These are phyloP conservation scores for Solanum lignicaule DNA, from an alignment of 257 asterid genomes.

Conservation along the genomic window DNA sequence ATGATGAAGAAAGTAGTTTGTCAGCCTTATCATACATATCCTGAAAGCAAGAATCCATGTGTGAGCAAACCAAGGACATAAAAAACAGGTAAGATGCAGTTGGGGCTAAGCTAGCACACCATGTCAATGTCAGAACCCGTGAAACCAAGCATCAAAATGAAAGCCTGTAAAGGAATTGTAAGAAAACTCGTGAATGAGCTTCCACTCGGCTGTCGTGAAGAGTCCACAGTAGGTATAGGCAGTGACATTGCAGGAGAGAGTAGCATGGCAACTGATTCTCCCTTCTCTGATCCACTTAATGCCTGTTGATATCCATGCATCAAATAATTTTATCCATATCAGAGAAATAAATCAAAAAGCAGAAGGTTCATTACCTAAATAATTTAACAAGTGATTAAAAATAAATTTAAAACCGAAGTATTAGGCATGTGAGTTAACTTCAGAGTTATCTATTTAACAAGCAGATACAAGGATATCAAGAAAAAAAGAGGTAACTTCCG, in stretches of 20 bases:
- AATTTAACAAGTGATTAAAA: not conserved
- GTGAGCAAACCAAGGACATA: not conserved
- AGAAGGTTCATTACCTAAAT: not conserved
- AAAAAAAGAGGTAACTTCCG: not conserved
- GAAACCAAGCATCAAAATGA: conserved; percentile 69
- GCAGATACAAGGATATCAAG: not conserved
- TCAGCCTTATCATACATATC: conserved; percentile 60
- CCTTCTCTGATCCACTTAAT: conserved; percentile 78
- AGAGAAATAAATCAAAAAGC: not conserved
- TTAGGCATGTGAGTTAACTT: not conserved
- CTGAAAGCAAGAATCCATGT: conserved; percentile 34
- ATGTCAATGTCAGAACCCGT: conserved; percentile 59
- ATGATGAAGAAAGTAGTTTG: conserved; percentile 56
- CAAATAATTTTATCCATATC: not conserved
- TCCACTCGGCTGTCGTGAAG: conserved; percentile 65
- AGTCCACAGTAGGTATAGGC: conserved; percentile 46
- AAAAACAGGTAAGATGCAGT: not conserved
- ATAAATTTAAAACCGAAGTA: not conserved
- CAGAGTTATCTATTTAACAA: not conserved
- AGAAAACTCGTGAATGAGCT: conserved; percentile 85
- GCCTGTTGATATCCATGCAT: conserved; percentile 32
- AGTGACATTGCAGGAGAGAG: conserved; percentile 67
- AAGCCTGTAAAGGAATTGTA: conserved; percentile 80
- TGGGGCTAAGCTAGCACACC: conserved; percentile 28
- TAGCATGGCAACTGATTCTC: conserved; percentile 83